Evolutionary conservation across 371 early-diverging fungal species (phyloP), one percentile per base, ranked within the genome.

Genomic region (Paraphysoderma sedebokerense): DNA sequence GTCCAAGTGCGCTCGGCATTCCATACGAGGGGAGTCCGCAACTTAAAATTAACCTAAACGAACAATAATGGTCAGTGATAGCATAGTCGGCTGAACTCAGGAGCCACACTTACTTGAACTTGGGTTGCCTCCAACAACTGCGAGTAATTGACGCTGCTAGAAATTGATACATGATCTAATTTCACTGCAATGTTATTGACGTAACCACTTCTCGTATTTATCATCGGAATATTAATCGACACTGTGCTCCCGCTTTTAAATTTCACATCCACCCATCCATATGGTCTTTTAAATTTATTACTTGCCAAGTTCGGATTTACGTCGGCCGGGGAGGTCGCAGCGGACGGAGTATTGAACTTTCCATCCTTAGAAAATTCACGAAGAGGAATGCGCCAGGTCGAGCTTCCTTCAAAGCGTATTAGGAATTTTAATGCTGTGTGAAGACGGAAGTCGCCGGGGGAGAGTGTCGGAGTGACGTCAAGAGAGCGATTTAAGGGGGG

Each of bases 251-350:
- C 75, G 22, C 58, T 53, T 0, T 49, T 64, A 2, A 75, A 70
- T 51, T 77, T 76, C 5, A 84, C 40, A 51, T 85, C 82, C 1
- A 87, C 50, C 87, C 87, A 87, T 1, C 82, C 87, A 59, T 74
- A 79, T 2, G 79, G 81, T 19, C 85, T 61, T 28, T 64, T 63
- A 30, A 66, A 64, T 15, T 13, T 49, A n/a, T 36, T 23, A 11
- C 11, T n/a, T n/a, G 19, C 28, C 9, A 38, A 24, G 44, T 54
- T 56, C 17, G 54, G 51, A 11, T 48, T 50, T 23, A 51, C 57
- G 0, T 49, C 54, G 15, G 52, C 38, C 34, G 56, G 60, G 46
- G 53, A 65, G 17, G 70, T 69, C 39, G 56, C 66, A 19, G 64
- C 59, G 20, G 53, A 64, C 29, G 63, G 41, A 45, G 26, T 22